These are phyloP conservation scores for Phialophora verrucosa DNA, from an alignment of 2,329 filamentous ascomycete species.

Conservation along the genomic window DNA sequence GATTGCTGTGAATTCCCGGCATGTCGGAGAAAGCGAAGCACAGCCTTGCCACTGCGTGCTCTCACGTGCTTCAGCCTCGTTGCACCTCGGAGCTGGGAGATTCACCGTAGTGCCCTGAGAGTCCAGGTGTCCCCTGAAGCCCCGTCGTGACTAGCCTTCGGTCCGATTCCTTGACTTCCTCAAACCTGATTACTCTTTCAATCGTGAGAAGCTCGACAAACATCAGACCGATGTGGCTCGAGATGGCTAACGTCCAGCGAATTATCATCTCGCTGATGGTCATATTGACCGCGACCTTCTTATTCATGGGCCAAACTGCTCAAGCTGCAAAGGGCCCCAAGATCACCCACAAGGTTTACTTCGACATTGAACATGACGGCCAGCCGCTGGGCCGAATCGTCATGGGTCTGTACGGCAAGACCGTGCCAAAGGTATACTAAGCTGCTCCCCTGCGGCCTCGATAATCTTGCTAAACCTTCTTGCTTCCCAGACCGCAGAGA, in stretches of 20 bases:
- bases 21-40: neutral
- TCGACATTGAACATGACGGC: constrained; percentile 69
- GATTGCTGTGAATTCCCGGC: neutral
- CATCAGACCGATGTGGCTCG: constrained; percentile 44
- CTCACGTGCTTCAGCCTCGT: neutral
- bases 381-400: constrained; percentile 66
- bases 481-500: constrained; percentile 63
- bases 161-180: neutral
- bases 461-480: neutral
- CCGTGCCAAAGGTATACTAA: constrained; percentile 64
- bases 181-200: neutral
- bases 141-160: neutral
- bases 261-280: constrained; percentile 74
- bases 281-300: constrained; percentile 74
- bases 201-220: neutral
- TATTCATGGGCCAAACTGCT: constrained; percentile 76
- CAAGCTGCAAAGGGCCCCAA: constrained; percentile 84
- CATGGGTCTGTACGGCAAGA: constrained; percentile 71
- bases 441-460: neutral
- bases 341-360: constrained; percentile 84
- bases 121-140: neutral
- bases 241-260: constrained; percentile 77
- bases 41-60: neutral
- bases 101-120: neutral
- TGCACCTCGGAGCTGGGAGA: neutral